Evolutionary conservation across 352 stramenopile species (phyloP).

Genomic region (Pythium scleroteichum): DNA sequence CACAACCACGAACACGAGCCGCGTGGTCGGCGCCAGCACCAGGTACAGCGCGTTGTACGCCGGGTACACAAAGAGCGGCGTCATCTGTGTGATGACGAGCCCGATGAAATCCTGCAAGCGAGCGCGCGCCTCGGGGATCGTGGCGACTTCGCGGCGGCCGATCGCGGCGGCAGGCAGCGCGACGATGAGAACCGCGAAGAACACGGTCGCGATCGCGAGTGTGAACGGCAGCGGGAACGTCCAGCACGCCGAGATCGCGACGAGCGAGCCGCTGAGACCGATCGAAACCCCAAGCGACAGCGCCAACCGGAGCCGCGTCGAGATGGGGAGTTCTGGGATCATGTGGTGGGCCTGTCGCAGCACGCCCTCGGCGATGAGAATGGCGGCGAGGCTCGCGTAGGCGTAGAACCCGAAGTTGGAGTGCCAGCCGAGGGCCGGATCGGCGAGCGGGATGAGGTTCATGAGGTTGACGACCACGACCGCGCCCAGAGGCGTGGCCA

Average conservation of each 20-base stretch:
- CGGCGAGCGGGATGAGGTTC: neutral
- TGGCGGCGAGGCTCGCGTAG: neutral
- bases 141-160: slow-evolving; percentile 15
- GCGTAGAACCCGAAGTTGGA: neutral
- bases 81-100: neutral
- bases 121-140: slow-evolving; percentile 13
- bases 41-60: slow-evolving; percentile 15
- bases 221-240: slow-evolving; percentile 35
- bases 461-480: neutral
- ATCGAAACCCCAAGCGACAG: neutral
- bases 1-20: slow-evolving; percentile 16
- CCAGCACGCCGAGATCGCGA: neutral
- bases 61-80: neutral
- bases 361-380: neutral
- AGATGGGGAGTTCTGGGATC: neutral
- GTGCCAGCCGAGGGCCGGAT: neutral
- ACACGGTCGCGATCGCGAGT: slow-evolving; percentile 21
- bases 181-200: slow-evolving; percentile 25
- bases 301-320: neutral
- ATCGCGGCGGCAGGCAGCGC: slow-evolving; percentile 20
- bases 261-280: neutral
- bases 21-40: neutral
- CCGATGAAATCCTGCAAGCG: slow-evolving; percentile 10
- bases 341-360: neutral
- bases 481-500: neutral